Base-by-base conservation (phyloP, 75 land plant species). In the Sequoiadendron giganteum region DNA sequence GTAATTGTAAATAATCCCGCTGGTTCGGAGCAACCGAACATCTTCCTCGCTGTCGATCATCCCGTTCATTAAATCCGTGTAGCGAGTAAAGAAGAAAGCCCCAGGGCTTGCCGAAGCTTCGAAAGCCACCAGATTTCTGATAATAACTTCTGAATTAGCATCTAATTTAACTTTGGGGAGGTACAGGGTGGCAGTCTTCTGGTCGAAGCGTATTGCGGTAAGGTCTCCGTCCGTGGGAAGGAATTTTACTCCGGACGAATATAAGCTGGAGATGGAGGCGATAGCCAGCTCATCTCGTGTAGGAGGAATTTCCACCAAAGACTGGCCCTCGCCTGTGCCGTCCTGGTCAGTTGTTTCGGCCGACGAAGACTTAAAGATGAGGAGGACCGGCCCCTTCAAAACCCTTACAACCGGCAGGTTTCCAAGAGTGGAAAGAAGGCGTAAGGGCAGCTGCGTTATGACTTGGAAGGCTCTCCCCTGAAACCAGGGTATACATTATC, bases 21-120 rank as follows among this genome's bases (percentile, higher is more conserved):
- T 52, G 55, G 1, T 52, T 52, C 55, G 55, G 15, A 52, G 55
- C 55, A 52, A 52, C 0, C 15, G 15, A 52, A 52, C 15, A 13
- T 52, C 55, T 52, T 52, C 55, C 14, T 13, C 55, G 55, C 55
- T 19, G 92, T 95, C 95, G 82, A 95, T 92, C 36, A 93, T 90
- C 19, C 96, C 94, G 54, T 93, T 93, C 95, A 95, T 95, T 61
- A 93, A 72, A 77, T 93, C 93, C 2, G 92, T 94, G 88, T 93
- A 95, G 1, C 95, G 89, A 5, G 93, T 89, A 47, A 95, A 86
- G 25, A 85, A 85, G 88, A 92, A 47, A 45, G 89, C 92, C 61
- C 91, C 92, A 0, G 73, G 32, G 14, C 86, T 87, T 5, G 39
- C 87, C 19, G 91, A 78, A 13, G 92, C 89, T 89, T 95, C 96